Conservation (phyloP, 2,329 filamentous ascomycete species). For the Zymoseptoria pseudotritici region DNA sequence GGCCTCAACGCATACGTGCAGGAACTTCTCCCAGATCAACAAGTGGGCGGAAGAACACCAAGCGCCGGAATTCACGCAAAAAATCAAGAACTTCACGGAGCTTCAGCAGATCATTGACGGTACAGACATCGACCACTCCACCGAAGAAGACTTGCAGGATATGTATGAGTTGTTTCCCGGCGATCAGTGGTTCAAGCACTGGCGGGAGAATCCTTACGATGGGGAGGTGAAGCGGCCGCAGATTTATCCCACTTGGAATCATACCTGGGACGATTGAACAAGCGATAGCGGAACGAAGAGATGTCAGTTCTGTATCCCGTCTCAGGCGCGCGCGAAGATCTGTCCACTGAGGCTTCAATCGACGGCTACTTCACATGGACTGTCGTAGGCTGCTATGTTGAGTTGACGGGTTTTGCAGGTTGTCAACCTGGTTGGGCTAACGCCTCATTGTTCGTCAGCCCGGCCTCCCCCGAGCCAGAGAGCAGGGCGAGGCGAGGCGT, state of each 20-base stretch:
- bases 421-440: too few species aligned
- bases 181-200: neutral
- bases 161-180: neutral
- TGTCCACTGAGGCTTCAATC: too few species aligned
- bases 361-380: too few species aligned
- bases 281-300: neutral
- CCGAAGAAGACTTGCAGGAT: neutral
- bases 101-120: neutral
- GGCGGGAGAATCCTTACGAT: neutral
- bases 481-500: too few species aligned
- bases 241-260: neutral
- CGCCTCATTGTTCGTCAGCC: too few species aligned
- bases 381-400: too few species aligned
- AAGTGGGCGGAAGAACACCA: neutral
- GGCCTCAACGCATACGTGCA: neutral
- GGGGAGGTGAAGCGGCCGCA: neutral
- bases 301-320: neutral
- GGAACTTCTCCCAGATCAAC: neutral
- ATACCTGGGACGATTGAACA: neutral
- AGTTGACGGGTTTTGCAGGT: too few species aligned
- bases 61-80: neutral
- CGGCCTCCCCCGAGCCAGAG: too few species aligned
- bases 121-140: neutral
- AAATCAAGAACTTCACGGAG: neutral
- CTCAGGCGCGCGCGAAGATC: too few species aligned